Base-by-base conservation (phyloP, 164 flowering plant genomes). In the Cinnamomum chago region DNA sequence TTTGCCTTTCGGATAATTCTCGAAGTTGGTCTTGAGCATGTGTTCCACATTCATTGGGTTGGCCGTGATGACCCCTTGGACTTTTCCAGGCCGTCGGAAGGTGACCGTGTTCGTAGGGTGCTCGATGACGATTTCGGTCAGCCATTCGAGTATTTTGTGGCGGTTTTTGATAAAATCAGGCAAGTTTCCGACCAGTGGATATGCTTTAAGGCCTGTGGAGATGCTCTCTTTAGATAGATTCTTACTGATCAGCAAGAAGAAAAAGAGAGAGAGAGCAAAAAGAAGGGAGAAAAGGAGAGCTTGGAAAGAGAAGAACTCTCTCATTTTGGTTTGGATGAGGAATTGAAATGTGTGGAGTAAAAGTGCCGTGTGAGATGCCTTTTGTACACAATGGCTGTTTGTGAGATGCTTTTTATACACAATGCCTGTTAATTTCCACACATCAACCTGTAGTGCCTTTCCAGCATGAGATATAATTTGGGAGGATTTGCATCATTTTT, bases 141-240 rank as follows among this genome's bases (percentile, higher is more conserved):
- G 14, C 75, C 75, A 73, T 22, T 73, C 70, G 22, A 65, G 70
- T 69, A 73, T 40, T 58, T 64, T 69, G 70, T 73, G 70, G 58
- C 75, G 70, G 62, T 73, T 73, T 15, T 27, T 64, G 35, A 73
- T 13, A 70, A 65, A 73, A 5, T 25, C 70, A 58, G 62, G 68
- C 58, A 73, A 28, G 62, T 24, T 25, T 0, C 75, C 75, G 22
- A 73, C 33, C 6, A 73, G 30, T 40, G 70, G 70, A 22, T 73
- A 73, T 76, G 2, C 2, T 71, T 78, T 84, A 79, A 86, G 85
- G 77, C 90, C 88, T 27, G 50, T 15, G 23, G 69, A 33, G 64
- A 2, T 71, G 67, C 23, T 40, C 50, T 75, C 75, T 47, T 50
- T 73, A 17, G n/a, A 55, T 13, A 28, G 72, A 64, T 14, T 25